phyloP scores from a whole-genome alignment of 306 rosid genomes.

The Trifolium dubium region DNA sequence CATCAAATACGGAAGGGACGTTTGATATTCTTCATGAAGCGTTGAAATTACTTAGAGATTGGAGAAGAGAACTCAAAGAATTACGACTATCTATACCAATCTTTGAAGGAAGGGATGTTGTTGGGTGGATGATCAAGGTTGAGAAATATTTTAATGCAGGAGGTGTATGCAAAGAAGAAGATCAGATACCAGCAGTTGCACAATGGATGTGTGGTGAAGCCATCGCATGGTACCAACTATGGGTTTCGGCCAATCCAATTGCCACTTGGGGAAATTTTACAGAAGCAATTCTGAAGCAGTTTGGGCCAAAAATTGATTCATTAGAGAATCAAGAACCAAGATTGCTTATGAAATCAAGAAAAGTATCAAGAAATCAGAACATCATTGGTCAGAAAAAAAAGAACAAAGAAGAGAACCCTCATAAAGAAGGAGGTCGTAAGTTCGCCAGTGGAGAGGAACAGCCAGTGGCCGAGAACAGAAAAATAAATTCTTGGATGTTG shows the following conservation, averaged over 20 bases:
- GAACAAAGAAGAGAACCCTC: background rate
- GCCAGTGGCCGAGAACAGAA: background rate
- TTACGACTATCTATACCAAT: background rate
- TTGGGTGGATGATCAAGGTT: background rate
- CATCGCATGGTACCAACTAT: too few species aligned
- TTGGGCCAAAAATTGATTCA: background rate
- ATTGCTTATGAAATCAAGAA: background rate
- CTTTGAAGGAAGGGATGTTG: background rate
- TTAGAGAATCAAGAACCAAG: conserved; percentile 9
- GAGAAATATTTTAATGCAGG: background rate
- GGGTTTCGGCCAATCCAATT: background rate
- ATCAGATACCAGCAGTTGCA: background rate
- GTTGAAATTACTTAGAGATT: background rate
- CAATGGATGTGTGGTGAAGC: background rate
- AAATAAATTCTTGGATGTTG: background rate
- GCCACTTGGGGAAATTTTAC: background rate
- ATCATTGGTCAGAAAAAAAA: background rate
- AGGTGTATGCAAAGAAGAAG: background rate
- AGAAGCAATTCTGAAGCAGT: background rate
- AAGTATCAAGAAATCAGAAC: background rate
- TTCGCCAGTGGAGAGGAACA: background rate
- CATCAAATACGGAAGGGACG: background rate
- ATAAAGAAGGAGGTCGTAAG: background rate
- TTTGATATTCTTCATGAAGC: background rate
- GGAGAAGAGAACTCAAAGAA: background rate